Conservation (phyloP, 192 early-diverging fungal species). For the Mortierella hygrophila region DNA sequence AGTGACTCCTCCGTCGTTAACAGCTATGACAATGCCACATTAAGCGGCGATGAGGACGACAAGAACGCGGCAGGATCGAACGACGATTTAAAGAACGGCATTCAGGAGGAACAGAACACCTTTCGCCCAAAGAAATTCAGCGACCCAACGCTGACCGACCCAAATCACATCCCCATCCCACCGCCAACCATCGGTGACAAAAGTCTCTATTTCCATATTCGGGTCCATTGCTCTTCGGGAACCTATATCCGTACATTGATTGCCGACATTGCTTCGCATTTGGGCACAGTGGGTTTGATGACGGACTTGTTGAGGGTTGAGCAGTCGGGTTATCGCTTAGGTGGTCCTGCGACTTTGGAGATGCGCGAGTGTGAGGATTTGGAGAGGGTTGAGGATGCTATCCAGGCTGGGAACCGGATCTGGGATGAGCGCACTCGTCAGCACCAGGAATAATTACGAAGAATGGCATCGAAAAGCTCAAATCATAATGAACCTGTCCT, state of each 20-base stretch:
- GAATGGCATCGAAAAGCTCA: not conserved
- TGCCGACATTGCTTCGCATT: slow-evolving; percentile 68
- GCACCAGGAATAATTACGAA: not conserved
- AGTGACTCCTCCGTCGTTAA: not conserved
- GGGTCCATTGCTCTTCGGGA: slow-evolving; percentile 75
- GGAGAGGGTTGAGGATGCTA: slow-evolving; percentile 23
- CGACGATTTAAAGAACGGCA: not conserved
- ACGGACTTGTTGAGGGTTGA: slow-evolving; percentile 68
- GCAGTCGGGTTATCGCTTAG: slow-evolving; percentile 68
- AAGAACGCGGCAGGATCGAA: not conserved
- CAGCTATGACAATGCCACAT: not conserved
- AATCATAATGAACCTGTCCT: not conserved
- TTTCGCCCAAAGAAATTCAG: slow-evolving; percentile 19
- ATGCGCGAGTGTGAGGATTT: slow-evolving; percentile 57
- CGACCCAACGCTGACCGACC: not conserved
- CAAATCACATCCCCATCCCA: slow-evolving; percentile 26
- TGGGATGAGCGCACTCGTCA: not conserved
- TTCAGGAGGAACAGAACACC: not conserved
- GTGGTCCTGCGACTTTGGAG: slow-evolving; percentile 56
- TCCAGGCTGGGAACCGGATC: slow-evolving; percentile 34
- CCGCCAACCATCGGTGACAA: slow-evolving; percentile 20
- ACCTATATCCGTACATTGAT: slow-evolving; percentile 81
- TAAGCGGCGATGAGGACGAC: not conserved
- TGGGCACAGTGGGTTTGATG: slow-evolving; percentile 75
- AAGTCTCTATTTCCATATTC: slow-evolving; percentile 65